phyloP scores from a whole-genome alignment of 805 yeast species.

The Saccharomycopsis sp. region DNA sequence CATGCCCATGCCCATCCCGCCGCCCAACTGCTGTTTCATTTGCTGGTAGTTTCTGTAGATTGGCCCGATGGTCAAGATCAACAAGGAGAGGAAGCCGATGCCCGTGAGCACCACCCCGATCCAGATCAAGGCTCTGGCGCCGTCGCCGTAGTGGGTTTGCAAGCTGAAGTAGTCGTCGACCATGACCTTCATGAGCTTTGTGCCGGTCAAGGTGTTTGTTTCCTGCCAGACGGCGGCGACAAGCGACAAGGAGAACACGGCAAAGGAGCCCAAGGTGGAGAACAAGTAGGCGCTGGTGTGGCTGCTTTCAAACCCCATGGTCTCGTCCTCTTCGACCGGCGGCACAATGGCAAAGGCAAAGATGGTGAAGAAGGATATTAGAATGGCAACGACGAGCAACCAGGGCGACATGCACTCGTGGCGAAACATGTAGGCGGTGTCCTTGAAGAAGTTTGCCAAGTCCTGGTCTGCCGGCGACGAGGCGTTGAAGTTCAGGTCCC shows the following conservation, averaged over 20 bases:
- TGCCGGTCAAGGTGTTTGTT: constrained; percentile 20
- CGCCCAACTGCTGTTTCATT: no score
- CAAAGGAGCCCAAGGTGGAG: constrained; percentile 6
- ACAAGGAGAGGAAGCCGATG: constrained; percentile 9
- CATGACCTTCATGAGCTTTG: constrained; percentile 19
- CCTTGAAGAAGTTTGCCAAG: constrained; percentile 15
- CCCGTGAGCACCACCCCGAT: constrained; percentile 19
- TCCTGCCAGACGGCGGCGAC: constrained; percentile 23
- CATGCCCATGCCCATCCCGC: no score
- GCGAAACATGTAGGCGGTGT: constrained; percentile 20
- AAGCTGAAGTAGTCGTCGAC: constrained; percentile 20
- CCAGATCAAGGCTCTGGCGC: constrained; percentile 20
- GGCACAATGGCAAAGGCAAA: constrained; percentile 9
- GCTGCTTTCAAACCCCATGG: neutral
- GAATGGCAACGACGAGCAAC: constrained; percentile 19
- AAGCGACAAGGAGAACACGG: constrained; percentile 18
- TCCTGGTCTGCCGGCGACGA: constrained; percentile 18
- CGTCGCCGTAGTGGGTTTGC: constrained; percentile 17
- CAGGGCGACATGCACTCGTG: constrained; percentile 20
- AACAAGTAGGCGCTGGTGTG: constrained; percentile 1
- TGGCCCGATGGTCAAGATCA: constrained; percentile 5
- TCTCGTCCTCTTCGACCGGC: neutral
- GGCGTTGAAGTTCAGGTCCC: constrained; percentile 14
- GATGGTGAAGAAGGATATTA: constrained; percentile 17
- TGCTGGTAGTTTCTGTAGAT: no score